Percentiles rank a stretch among this genome's conserved stretches.
Evolutionary conservation across 805 yeast species (phyloP).

Genomic region (Teunomyces cretensis): DNA sequence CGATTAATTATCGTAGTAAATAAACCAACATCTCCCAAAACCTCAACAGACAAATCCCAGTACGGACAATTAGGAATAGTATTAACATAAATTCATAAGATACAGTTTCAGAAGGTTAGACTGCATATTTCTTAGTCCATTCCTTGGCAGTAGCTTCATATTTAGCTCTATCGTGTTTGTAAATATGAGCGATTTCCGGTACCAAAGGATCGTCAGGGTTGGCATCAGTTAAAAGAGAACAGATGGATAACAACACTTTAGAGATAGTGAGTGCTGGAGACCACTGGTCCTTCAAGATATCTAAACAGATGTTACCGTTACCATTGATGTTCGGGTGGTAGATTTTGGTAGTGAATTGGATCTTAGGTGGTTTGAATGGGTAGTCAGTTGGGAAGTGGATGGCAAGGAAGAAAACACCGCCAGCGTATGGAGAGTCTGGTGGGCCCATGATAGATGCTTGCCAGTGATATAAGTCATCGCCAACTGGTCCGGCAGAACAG

Average conservation of each 20-base stretch:
- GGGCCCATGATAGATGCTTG: slow-evolving; percentile 99
- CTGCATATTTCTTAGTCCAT: slow-evolving; percentile 98
- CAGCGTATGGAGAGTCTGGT: slow-evolving; percentile 83
- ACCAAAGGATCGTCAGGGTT: slow-evolving; percentile 99
- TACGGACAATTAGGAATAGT: slow-evolving; percentile 2
- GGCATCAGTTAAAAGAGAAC: slow-evolving; percentile 95
- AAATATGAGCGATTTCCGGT: slow-evolving; percentile 95
- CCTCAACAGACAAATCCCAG: slow-evolving; percentile 2
- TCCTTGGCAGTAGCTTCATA: slow-evolving; percentile 97
- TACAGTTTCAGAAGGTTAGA: slow-evolving; percentile 38
- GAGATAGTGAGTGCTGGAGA: slow-evolving; percentile 97
- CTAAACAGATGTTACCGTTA: slow-evolving; percentile 94
- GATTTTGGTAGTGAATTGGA: slow-evolving; percentile 85
- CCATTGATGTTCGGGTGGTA: slow-evolving; percentile 97
- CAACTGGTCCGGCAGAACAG: slow-evolving; percentile 98
- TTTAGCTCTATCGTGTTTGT: slow-evolving; percentile 89
- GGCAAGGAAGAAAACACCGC: slow-evolving; percentile 93
- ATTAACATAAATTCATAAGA: slow-evolving; percentile 5
- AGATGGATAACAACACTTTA: slow-evolving; percentile 89
- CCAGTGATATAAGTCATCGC: slow-evolving; percentile 98
- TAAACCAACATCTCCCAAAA: background rate
- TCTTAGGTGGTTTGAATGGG: slow-evolving; percentile 97
- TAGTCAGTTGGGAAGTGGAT: slow-evolving; percentile 99
- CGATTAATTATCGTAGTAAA: background rate
- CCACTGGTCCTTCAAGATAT: slow-evolving; percentile 97